phyloP scores from a whole-genome alignment of 306 rosid species.

The Trifolium subterraneum region DNA sequence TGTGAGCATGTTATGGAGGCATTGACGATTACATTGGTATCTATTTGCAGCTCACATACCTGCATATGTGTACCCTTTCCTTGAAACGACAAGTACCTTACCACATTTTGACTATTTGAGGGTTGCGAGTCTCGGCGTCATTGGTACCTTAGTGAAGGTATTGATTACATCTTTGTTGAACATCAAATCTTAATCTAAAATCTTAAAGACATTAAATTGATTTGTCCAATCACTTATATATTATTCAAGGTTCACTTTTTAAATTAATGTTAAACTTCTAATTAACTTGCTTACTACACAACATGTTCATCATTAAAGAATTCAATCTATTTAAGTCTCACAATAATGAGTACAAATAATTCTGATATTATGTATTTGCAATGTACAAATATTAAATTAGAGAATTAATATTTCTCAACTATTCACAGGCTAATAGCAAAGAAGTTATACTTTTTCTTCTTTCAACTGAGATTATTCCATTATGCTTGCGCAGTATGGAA shows the following conservation, averaged over 20 bases:
- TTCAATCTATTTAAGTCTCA: too few relatives aligned
- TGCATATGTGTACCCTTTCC: not conserved
- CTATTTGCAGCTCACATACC: not conserved
- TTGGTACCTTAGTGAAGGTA: slow-evolving; percentile 9
- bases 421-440: not conserved
- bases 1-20: not conserved
- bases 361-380: not conserved
- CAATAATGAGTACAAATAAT: too few relatives aligned
- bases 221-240: not conserved
- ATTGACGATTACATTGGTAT: too few relatives aligned
- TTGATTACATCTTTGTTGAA: not conserved
- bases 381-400: too few relatives aligned
- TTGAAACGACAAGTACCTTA: not conserved
- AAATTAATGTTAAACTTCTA: too few relatives aligned
- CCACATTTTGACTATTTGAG: not conserved
- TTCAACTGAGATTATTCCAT: not conserved
- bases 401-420: too few relatives aligned
- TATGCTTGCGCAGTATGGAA: not conserved
- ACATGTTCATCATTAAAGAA: not conserved
- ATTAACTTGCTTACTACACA: too few relatives aligned
- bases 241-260: too few relatives aligned
- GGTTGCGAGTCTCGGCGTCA: not conserved
- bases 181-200: not conserved
- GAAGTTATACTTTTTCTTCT: not conserved
- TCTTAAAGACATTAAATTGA: not conserved